phyloP scores from a whole-genome alignment of 2,329 filamentous ascomycete species.

The Colletotrichum sp. region DNA sequence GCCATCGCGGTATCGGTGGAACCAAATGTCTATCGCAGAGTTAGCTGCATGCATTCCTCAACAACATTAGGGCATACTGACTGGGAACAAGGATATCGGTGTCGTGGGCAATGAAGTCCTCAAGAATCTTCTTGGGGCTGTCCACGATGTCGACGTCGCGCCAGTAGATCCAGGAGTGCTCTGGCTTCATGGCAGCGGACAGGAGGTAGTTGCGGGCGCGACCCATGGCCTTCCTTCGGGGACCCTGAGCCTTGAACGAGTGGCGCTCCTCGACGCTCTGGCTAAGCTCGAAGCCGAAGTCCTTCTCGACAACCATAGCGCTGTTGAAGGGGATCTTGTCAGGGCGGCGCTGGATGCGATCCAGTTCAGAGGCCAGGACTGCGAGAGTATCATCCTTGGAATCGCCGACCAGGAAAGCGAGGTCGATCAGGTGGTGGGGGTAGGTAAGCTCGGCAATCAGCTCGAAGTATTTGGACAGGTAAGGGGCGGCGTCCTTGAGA shows the following conservation, averaged over 20 bases:
- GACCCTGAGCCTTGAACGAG: conserved; percentile 84
- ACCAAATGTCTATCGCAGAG: conserved; percentile 81
- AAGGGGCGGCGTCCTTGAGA: conserved; percentile 83
- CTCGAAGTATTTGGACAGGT: conserved; percentile 91
- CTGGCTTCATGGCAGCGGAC: conserved; percentile 81
- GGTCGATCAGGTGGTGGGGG: conserved; percentile 92
- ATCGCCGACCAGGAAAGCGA: conserved; percentile 93
- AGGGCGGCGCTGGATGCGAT: conserved; percentile 82
- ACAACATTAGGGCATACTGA: conserved; percentile 52
- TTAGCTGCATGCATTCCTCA: conserved; percentile 10
- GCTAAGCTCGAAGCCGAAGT: conserved; percentile 78
- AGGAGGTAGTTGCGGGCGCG: conserved; percentile 92
- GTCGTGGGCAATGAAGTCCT: conserved; percentile 95
- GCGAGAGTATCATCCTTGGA: conserved; percentile 90
- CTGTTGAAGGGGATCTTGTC: conserved; percentile 87
- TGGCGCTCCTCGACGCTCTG: conserved; percentile 86
- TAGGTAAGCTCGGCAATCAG: conserved; percentile 89
- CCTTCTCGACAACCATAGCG: conserved; percentile 85
- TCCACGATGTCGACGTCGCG: conserved; percentile 96
- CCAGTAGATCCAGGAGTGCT: conserved; percentile 99
- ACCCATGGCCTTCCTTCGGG: conserved; percentile 88
- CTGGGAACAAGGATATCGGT: conserved; percentile 93
- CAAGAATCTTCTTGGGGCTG: conserved; percentile 83
- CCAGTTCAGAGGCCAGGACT: conserved; percentile 82
- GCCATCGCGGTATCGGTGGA: conserved; percentile 83